phyloP scores from a whole-genome alignment of 2,329 filamentous ascomycete species.

The Orbilia javanica region DNA sequence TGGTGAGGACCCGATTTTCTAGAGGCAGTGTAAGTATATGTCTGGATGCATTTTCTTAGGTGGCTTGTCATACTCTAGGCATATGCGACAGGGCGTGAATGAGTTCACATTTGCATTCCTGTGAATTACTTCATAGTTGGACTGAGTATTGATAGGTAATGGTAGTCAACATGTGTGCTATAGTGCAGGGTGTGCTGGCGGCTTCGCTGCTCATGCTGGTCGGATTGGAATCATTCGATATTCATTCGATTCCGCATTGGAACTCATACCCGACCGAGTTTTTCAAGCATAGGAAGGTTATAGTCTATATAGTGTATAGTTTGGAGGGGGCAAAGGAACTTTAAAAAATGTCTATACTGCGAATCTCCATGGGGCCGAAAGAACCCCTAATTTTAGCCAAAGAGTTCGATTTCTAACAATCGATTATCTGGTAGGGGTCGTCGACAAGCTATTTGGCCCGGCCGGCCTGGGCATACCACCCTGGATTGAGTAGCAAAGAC shows the following conservation, averaged over 20 bases:
- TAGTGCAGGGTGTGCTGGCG: not conserved
- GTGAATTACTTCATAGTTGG: not conserved
- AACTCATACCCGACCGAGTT: not conserved
- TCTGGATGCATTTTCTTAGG: not conserved
- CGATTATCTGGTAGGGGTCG: not conserved
- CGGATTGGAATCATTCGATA: too few relatives aligned
- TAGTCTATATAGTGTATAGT: not conserved
- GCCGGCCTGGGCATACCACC: conserved; percentile 3
- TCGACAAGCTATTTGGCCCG: not conserved
- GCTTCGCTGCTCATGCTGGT: too few relatives aligned
- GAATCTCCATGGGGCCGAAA: not conserved
- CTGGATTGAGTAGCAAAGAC: conserved; percentile 25
- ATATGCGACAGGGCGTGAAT: not conserved
- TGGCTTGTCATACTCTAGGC: not conserved
- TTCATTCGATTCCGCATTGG: too few relatives aligned
- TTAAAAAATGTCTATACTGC: not conserved
- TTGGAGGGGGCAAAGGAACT: not conserved
- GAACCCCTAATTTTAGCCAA: not conserved
- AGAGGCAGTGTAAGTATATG: not conserved
- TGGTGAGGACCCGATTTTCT: not conserved
- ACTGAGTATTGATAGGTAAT: not conserved
- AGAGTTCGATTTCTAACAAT: not conserved
- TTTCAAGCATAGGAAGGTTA: not conserved
- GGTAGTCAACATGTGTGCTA: not conserved
- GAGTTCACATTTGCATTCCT: not conserved